phyloP scores from a whole-genome alignment of 2,329 filamentous ascomycete genomes.

The Aspergillus fumigatiaffinis region DNA sequence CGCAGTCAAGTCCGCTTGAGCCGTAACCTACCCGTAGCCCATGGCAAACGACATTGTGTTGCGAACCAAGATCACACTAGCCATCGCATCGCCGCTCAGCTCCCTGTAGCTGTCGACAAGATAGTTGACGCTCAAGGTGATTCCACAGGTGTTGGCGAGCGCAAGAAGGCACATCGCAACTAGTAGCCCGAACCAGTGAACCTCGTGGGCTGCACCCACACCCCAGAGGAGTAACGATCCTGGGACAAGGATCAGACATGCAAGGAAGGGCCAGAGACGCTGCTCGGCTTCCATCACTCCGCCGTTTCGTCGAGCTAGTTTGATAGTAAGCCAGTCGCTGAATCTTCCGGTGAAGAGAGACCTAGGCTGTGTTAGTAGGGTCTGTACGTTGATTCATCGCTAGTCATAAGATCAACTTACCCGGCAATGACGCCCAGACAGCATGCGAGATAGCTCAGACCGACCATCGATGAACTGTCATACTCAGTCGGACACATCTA shows the following conservation, averaged over 20 bases:
- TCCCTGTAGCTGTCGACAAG: constrained; percentile 41
- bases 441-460: constrained; percentile 36
- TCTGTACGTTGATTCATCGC: background rate
- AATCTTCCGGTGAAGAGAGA: constrained; percentile 38
- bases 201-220: constrained; percentile 39
- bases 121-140: constrained; percentile 39
- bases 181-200: constrained; percentile 42
- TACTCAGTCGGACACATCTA: constrained; percentile 11
- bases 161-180: constrained; percentile 43
- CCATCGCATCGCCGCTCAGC: constrained; percentile 38
- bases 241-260: constrained; percentile 34
- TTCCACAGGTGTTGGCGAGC: constrained; percentile 35
- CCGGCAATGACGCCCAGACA: constrained; percentile 31
- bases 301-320: constrained; percentile 37
- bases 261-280: constrained; percentile 37
- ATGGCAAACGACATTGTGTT: constrained; percentile 49
- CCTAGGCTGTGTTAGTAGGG: constrained; percentile 13
- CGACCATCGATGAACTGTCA: constrained; percentile 34
- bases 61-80: constrained; percentile 44
- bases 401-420: constrained; percentile 16
- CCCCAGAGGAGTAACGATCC: constrained; percentile 37
- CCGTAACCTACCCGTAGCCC: constrained; percentile 34
- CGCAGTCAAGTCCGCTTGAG: background rate
- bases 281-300: constrained; percentile 42
- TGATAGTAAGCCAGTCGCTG: constrained; percentile 38